These are phyloP conservation scores for Russula lepida DNA, from an alignment of 768 basidiomycete genomes.

Conservation along the genomic window DNA sequence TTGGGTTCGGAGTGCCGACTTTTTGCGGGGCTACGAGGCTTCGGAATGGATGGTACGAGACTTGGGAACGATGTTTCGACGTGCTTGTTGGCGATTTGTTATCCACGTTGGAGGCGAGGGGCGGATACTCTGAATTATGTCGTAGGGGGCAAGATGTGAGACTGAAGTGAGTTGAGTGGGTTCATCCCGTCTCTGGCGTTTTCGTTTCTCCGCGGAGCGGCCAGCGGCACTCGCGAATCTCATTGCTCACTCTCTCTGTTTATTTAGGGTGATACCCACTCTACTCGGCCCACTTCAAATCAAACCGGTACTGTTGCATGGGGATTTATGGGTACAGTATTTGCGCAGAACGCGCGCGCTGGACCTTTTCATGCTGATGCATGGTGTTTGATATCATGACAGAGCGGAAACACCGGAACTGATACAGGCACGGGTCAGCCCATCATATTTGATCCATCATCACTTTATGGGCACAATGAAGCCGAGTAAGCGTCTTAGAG, in stretches of 20 bases:
- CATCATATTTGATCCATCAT: slow-evolving; percentile 70
- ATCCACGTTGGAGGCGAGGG: slow-evolving; percentile 35
- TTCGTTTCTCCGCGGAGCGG: not conserved
- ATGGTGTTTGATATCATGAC: not conserved
- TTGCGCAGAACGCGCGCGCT: slow-evolving; percentile 1
- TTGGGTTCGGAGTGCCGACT: slow-evolving; percentile 63
- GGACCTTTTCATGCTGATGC: not conserved
- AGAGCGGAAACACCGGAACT: slow-evolving; percentile 71
- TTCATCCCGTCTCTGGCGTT: not conserved
- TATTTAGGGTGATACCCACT: slow-evolving; percentile 40
- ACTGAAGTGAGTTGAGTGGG: slow-evolving; percentile 29
- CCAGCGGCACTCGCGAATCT: not conserved
- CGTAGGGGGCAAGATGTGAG: slow-evolving; percentile 44
- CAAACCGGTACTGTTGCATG: slow-evolving; percentile 65
- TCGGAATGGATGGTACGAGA: slow-evolving; percentile 63
- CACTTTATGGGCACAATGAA: slow-evolving; percentile 75
- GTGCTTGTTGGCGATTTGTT: slow-evolving; percentile 54
- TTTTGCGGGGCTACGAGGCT: slow-evolving; percentile 68
- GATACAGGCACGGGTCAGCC: slow-evolving; percentile 47
- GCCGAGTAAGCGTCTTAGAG: no score
- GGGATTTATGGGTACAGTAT: slow-evolving; percentile 65
- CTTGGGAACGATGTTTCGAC: slow-evolving; percentile 63
- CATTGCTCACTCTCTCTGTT: not conserved
- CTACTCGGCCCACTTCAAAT: slow-evolving; percentile 51
- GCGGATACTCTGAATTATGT: slow-evolving; percentile 39